These are phyloP conservation scores for Arthrinium puccinioides DNA, from an alignment of 2,329 filamentous ascomycete genomes.

Conservation along the genomic window DNA sequence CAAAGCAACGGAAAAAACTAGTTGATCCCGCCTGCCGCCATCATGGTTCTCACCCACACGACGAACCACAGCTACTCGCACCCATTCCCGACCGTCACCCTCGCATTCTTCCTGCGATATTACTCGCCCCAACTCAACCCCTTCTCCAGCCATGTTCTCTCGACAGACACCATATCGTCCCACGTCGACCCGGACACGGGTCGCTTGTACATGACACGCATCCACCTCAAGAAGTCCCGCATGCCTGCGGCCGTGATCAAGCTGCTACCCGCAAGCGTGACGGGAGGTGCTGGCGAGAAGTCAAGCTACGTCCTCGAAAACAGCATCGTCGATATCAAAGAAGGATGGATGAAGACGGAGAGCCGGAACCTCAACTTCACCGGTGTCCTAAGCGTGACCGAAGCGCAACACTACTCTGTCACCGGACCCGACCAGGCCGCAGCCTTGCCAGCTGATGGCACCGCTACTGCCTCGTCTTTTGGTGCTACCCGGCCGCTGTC, in stretches of 20 bases:
- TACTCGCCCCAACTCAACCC: constrained; percentile 65
- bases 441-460: constrained; percentile 9
- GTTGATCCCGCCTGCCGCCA: no score
- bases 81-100: constrained; percentile 76
- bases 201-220: constrained; percentile 67
- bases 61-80: constrained; percentile 70
- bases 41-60: constrained; percentile 56
- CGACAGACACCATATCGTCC: constrained; percentile 74
- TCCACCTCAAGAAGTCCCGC: constrained; percentile 77
- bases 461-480: constrained; percentile 18
- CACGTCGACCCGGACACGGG: constrained; percentile 67
- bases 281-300: constrained; percentile 61
- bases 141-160: constrained; percentile 74
- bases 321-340: constrained; percentile 68
- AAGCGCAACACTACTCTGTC: constrained; percentile 61
- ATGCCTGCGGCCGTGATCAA: constrained; percentile 69
- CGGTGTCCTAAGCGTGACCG: constrained; percentile 70
- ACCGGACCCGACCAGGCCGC: constrained; percentile 26
- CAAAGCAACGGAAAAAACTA: no score
- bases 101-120: constrained; percentile 86
- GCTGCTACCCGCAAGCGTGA: constrained; percentile 62
- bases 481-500: constrained; percentile 11
- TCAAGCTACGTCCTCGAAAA: constrained; percentile 77
- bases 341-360: constrained; percentile 79
- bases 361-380: constrained; percentile 77